Evolutionary conservation across 108 stramenopile species (phyloP).

Genomic region (Skeletonema tropicum): DNA sequence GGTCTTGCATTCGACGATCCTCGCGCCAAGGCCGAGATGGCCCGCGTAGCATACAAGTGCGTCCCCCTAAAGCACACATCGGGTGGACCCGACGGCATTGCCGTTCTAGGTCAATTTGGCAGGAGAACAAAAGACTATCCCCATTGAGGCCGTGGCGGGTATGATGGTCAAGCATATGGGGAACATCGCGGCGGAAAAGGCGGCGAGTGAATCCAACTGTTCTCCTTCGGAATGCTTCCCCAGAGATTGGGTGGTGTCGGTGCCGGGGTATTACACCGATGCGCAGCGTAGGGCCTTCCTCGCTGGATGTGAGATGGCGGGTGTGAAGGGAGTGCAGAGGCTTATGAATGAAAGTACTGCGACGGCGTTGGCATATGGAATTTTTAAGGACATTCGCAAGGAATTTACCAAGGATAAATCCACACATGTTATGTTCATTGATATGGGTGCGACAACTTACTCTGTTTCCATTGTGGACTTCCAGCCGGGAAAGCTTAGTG

Average conservation of each 20-base stretch:
- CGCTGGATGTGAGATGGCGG: conserved; percentile 90
- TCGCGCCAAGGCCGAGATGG: conserved; percentile 89
- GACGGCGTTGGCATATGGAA: conserved; percentile 97
- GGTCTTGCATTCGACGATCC: conserved; percentile 91
- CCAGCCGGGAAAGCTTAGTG: conserved; percentile 88
- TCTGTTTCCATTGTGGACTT: conserved; percentile 92
- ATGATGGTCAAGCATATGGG: conserved; percentile 94
- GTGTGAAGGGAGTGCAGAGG: conserved; percentile 87
- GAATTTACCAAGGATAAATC: conserved; percentile 81
- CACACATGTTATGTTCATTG: conserved; percentile 92
- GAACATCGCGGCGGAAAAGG: conserved; percentile 80
- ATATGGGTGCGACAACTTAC: conserved; percentile 93
- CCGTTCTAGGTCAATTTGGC: conserved; percentile 61
- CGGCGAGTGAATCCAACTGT: conserved; percentile 39
- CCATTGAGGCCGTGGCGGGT: conserved; percentile 89
- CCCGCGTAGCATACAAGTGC: conserved; percentile 65
- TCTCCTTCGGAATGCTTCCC: conserved; percentile 60
- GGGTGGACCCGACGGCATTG: conserved; percentile 72
- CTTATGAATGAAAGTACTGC: conserved; percentile 97
- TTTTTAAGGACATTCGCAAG: conserved; percentile 96
- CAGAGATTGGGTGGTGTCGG: conserved; percentile 93
- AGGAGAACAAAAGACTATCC: conserved; percentile 70
- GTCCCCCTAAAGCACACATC: conserved; percentile 64
- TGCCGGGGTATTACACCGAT: conserved; percentile 96
- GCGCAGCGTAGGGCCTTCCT: conserved; percentile 91